Conservation (phyloP, 129 eudicot genomes). For the Tagetes patula region DNA sequence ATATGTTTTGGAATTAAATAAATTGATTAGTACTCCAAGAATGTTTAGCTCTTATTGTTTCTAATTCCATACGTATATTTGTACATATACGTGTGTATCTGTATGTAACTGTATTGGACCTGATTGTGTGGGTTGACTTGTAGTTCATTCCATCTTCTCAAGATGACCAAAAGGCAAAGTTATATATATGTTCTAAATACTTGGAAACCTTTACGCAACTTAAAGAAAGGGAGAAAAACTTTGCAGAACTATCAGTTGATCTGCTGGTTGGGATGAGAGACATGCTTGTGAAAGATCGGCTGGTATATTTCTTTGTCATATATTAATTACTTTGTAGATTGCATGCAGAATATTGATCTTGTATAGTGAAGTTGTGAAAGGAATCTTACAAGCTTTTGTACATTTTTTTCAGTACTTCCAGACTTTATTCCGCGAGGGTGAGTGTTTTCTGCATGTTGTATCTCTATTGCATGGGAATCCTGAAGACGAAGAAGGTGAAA, state of each 20-base stretch:
- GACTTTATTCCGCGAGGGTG: slow-evolving; percentile 84
- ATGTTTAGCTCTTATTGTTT: slow-evolving; percentile 1
- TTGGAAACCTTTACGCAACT: slow-evolving; percentile 86
- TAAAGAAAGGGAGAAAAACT: slow-evolving; percentile 72
- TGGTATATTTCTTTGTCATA: slow-evolving; percentile 48
- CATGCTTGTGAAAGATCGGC: slow-evolving; percentile 59
- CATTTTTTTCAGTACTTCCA: slow-evolving; percentile 68
- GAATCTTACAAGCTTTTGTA: slow-evolving; percentile 28
- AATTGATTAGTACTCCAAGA: background rate
- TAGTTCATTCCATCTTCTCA: slow-evolving; percentile 69
- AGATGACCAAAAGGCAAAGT: slow-evolving; percentile 68
- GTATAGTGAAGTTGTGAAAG: background rate
- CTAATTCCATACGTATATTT: background rate
- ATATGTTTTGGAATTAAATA: background rate
- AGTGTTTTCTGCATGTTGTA: slow-evolving; percentile 90
- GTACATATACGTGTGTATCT: background rate
- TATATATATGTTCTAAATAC: slow-evolving; percentile 85
- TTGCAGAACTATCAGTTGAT: slow-evolving; percentile 70
- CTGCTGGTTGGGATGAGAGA: slow-evolving; percentile 85
- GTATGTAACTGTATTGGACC: slow-evolving; percentile 21
- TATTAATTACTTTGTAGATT: slow-evolving; percentile 15
- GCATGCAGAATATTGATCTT: slow-evolving; percentile 3
- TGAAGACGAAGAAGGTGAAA: slow-evolving; percentile 72
- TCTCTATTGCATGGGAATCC: slow-evolving; percentile 83
- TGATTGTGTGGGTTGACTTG: slow-evolving; percentile 31